A percentile compares a stretch with the other conserved stretches of the same genome.
phyloP scores from a whole-genome alignment of 208 protist genomes.

The Crithidia bombi region DNA sequence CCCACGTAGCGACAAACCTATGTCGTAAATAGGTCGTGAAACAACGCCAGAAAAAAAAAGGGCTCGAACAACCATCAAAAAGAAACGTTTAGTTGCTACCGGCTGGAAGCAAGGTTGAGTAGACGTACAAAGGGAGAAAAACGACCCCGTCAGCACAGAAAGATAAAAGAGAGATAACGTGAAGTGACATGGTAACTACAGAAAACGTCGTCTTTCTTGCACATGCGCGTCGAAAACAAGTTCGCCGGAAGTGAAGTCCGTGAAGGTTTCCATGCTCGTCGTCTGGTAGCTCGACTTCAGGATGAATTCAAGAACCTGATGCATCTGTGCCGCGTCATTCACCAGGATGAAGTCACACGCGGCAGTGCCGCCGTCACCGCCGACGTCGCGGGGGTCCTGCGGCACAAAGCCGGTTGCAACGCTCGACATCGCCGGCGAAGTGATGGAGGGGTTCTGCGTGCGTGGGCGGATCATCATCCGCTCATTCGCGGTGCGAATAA shows the following conservation, averaged over 20 bases:
- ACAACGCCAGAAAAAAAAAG: not conserved
- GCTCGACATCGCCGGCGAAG: not conserved
- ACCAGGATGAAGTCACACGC: conserved; percentile 42
- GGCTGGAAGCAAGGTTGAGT: no score
- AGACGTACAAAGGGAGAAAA: no score
- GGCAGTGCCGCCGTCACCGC: not conserved
- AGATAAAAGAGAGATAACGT: no score
- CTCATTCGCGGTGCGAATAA: conserved; percentile 41
- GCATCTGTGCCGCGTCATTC: conserved; percentile 71
- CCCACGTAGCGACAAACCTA: no score
- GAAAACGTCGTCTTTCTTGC: conserved; percentile 32
- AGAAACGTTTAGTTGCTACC: not conserved
- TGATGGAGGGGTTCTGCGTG: not conserved
- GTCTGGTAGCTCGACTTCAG: conserved; percentile 61
- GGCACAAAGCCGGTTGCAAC: not conserved
- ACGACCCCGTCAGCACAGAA: no score
- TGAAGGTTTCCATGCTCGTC: conserved; percentile 67
- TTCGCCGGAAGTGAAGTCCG: conserved; percentile 66
- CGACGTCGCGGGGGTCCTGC: not conserved
- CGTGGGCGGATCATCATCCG: conserved; percentile 22
- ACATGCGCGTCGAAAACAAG: conserved; percentile 72
- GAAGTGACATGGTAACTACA: conserved; percentile 8
- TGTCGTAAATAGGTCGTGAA: no score
- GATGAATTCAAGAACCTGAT: conserved; percentile 75
- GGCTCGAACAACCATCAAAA: not conserved